Base-by-base conservation (phyloP, 768 basidiomycete genomes). In the Paxillus ammoniavirescens region DNA sequence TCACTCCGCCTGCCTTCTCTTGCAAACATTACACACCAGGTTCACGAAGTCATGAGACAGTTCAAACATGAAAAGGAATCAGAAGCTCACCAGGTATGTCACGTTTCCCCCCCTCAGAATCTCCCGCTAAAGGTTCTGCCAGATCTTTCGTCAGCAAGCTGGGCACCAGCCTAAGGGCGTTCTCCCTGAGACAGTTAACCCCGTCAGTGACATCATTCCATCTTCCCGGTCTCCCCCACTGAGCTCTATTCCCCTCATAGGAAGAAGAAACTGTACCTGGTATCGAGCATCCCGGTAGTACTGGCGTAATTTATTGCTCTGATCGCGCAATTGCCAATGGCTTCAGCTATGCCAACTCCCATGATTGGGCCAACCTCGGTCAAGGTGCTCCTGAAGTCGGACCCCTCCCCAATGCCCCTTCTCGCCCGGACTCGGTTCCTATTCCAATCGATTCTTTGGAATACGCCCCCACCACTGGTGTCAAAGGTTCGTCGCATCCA, bases 241-340 rank as follows among this genome's bases (percentile, higher is more conserved):
- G 14, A 60, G 52, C 50, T 45, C 43, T 45, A 30, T 42, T 14
- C 31, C 53, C 36, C 23, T 55, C 52, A 15, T 53, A 89, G 80
- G 88, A 91, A 60, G 92, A 94, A 62, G 92, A 95, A 72, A 93
- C 92, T 1, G 84, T 95, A 4, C 93, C 92, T 17, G 92, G 91
- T 46, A 90, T 91, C 63, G 80, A 86, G 65, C 90, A 91, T 65
- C 91, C 91, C 2, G 82, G 82, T 33, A 72, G 72, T 61, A 80
- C 78, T 1, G 75, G 80, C 54, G 83, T 86, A 26, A 85, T 95
- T 63, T 97, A 95, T 68, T 94, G 93, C 70, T 92, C 90, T 2
- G 91, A 94, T 65, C 85, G 93, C 54, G 91, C 93, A n/a, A 91
- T 93, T 76, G 93, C 93, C 10, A 96, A 97, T 65, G 94, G 94